phyloP scores from a whole-genome alignment of 495 filamentous ascomycete genomes.

The Jackrogersella minutella region DNA sequence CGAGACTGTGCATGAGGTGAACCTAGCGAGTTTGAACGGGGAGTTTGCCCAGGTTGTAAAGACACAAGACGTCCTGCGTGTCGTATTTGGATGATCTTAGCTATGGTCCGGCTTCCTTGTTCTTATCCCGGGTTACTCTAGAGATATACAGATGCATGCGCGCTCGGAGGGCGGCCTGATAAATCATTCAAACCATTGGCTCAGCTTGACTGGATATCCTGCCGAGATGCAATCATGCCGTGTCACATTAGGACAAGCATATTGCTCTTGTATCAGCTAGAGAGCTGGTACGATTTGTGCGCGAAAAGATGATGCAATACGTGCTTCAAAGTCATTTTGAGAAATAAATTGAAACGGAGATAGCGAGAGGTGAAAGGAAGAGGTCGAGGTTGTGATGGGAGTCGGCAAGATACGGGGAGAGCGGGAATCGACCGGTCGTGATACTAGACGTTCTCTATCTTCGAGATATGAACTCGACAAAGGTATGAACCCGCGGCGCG shows the following conservation, averaged over 20 bases:
- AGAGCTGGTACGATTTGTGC: neutral
- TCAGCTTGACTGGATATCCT: neutral
- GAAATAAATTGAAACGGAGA: neutral
- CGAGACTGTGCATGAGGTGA: constrained; percentile 57
- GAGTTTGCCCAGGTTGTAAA: constrained; percentile 57
- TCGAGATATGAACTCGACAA: constrained; percentile 1
- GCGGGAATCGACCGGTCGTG: neutral
- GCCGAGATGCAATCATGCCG: neutral
- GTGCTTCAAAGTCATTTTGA: neutral
- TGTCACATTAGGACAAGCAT: neutral
- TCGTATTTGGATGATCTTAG: constrained; percentile 16
- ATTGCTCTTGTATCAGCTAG: neutral
- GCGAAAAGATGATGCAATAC: neutral
- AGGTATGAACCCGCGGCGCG: neutral
- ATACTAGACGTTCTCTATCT: neutral
- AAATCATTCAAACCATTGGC: neutral
- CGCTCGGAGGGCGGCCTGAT: neutral
- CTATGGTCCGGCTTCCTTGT: neutral
- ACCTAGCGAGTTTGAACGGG: constrained; percentile 56
- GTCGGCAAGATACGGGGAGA: neutral
- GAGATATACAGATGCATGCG: constrained; percentile 6
- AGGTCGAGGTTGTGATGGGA: neutral
- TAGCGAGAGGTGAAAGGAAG: neutral
- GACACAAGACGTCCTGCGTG: constrained; percentile 48
- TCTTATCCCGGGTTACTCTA: neutral